phyloP scores from a whole-genome alignment of 2,329 filamentous ascomycete genomes.

The Ceratocystiopsis minuta region DNA sequence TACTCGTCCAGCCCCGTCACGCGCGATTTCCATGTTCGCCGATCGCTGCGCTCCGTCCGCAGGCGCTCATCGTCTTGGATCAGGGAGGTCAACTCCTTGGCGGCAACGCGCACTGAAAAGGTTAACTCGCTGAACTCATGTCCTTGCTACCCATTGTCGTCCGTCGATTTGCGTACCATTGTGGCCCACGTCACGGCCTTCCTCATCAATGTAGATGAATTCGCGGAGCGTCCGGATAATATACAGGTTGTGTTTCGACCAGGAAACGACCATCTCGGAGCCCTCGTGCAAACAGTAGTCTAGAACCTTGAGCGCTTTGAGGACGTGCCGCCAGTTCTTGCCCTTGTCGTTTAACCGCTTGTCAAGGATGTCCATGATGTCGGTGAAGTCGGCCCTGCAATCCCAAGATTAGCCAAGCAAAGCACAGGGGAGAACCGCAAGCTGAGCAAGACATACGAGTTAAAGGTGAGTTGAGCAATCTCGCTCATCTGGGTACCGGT shows the following conservation, averaged over 20 bases:
- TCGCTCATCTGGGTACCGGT: slow-evolving; percentile 97
- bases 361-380: slow-evolving; percentile 99
- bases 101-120: slow-evolving; percentile 69
- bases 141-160: too few species aligned
- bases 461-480: slow-evolving; percentile 94
- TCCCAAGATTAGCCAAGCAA: slow-evolving; percentile 24
- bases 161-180: slow-evolving; percentile 66
- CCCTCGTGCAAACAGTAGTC: slow-evolving; percentile 97
- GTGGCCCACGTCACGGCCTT: slow-evolving; percentile 85
- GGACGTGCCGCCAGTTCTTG: slow-evolving; percentile 97
- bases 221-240: slow-evolving; percentile 97
- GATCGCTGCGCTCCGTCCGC: slow-evolving; percentile 73
- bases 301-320: slow-evolving; percentile 92
- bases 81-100: slow-evolving; percentile 84
- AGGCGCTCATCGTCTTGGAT: slow-evolving; percentile 88
- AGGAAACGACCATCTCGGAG: slow-evolving; percentile 89
- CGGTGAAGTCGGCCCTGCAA: slow-evolving; percentile 96
- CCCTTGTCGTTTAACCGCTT: slow-evolving; percentile 98
- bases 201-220: slow-evolving; percentile 92
- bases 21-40: slow-evolving; percentile 91
- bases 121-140: slow-evolving; percentile 7
- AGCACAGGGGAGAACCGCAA: too few species aligned
- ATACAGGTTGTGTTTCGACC: slow-evolving; percentile 95
- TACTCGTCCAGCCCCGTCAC: slow-evolving; percentile 86
- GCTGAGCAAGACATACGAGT: slow-evolving; percentile 67